Evolutionary conservation across 176 grass and related monocot species (phyloP).

Genomic region (Oryza officinalis): DNA sequence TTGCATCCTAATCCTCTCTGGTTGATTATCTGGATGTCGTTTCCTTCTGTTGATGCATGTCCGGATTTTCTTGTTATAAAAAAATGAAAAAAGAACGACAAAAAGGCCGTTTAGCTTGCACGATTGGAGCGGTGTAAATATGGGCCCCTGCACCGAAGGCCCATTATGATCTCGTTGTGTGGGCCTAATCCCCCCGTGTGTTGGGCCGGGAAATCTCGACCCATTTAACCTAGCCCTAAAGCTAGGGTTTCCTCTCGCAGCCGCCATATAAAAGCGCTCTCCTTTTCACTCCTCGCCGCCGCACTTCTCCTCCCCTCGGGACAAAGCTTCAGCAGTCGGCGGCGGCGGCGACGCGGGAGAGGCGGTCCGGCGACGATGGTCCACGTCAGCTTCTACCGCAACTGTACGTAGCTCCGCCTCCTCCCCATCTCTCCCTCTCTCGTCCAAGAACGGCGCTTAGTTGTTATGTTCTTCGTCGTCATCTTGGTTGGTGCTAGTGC

Average conservation of each 20-base stretch:
- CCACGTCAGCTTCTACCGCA: constrained; percentile 49
- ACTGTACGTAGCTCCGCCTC: constrained; percentile 11
- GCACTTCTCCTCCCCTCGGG: not conserved
- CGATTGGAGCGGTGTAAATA: not conserved
- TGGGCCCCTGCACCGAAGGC: not conserved
- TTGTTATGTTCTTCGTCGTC: not conserved
- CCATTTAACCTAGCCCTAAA: not conserved
- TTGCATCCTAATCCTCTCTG: not conserved
- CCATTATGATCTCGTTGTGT: not conserved
- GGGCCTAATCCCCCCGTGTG: not conserved
- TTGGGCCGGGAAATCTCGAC: not conserved
- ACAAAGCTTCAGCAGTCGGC: not conserved
- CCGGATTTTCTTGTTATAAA: too few species aligned
- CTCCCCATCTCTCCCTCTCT: too few species aligned
- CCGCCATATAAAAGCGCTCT: not conserved
- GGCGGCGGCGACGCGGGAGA: constrained; percentile 28
- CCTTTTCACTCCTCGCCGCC: not conserved
- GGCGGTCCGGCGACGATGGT: constrained; percentile 33
- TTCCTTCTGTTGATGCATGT: not conserved
- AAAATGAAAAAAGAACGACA: not conserved
- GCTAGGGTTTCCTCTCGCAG: constrained; percentile 16
- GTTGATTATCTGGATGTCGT: not conserved
- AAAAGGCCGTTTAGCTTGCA: not conserved
- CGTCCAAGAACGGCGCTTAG: not conserved
- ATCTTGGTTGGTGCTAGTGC: not conserved